Evolutionary conservation across 2,329 filamentous ascomycete species (phyloP), one percentile per base, ranked within the genome.

Genomic region (Ceratocystiopsis minuta): DNA sequence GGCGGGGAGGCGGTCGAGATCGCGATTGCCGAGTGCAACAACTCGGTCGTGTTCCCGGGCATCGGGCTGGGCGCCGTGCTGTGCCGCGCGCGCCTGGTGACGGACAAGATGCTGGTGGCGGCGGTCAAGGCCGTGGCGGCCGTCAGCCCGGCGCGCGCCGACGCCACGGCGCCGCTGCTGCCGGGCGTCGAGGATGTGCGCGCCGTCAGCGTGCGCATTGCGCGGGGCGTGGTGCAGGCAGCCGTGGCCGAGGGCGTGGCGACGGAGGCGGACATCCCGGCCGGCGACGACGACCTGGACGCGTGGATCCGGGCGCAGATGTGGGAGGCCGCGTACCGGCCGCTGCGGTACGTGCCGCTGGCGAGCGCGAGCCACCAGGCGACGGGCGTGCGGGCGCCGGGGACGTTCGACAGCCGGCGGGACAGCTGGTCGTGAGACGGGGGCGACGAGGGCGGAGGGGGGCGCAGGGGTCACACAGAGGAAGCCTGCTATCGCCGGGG

Each of bases 21-120:
- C 44, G 59, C 66, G 24, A 54, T 70, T 53, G 83, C 83, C 18
- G 85, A 93, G 58, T 93, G 86, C 61, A 93, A 93, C 61, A 93
- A 93, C 60, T 80, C 76, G 1, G 81, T 82, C 32, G 80, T 80
- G 15, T 93, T 92, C 57, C 85, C 85, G 0, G 84, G 84, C 0
- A 88, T 93, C 45, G 85, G 84, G 0, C 75, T 93, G 1, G 86
- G 84, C 12, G 72, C 72, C 9, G 72, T 94, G 0, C 69, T 93
- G 1, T 77, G 68, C 20, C 75, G 82, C 14, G 67, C 79, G 3
- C 67, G 63, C 13, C 65, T 76, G 0, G 60, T 93, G 24, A 80
- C 79, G 0, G 77, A 87, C 46, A 71, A 73, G 47, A 87, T 93
- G 75, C 73, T 93, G 13, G 80, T 92, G 0, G 80, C 81, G 1